Conservation (phyloP, 2,329 filamentous ascomycete genomes). For the Trichoderma atrobrunneum region DNA sequence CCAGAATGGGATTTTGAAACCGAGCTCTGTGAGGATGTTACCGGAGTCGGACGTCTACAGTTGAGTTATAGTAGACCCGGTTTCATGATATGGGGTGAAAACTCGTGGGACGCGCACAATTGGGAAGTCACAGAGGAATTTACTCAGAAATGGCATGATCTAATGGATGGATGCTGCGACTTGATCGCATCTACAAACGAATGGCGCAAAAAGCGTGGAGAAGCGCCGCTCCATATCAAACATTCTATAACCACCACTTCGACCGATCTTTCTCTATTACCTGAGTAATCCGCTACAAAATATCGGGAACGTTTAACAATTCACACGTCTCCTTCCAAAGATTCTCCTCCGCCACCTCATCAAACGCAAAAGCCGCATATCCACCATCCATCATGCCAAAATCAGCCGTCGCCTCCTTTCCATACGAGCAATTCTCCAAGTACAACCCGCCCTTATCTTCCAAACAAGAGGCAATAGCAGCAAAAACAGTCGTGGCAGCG, state of each 20-base stretch:
- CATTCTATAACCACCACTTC: not conserved
- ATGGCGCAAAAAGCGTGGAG: not conserved
- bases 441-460: not conserved
- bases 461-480: not conserved
- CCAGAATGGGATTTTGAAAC: not conserved
- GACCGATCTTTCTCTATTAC: fast-evolving
- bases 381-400: not conserved
- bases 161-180: not conserved
- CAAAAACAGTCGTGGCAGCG: not conserved
- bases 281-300: not conserved
- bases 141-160: not conserved
- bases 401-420: not conserved
- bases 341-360: not conserved
- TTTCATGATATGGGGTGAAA: not conserved
- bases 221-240: not conserved
- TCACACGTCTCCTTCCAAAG: not conserved
- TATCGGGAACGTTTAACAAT: not conserved
- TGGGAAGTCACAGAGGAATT: not conserved
- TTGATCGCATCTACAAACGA: not conserved
- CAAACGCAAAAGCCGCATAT: not conserved
- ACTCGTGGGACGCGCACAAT: not conserved
- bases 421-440: not conserved
- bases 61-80: not conserved
- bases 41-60: not conserved
- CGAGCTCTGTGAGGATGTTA: not conserved